A percentile compares a stretch with the other conserved stretches of the same genome.
These are phyloP conservation scores for Yueomyces sp. DNA, from an alignment of 805 yeast species.

Conservation along the genomic window DNA sequence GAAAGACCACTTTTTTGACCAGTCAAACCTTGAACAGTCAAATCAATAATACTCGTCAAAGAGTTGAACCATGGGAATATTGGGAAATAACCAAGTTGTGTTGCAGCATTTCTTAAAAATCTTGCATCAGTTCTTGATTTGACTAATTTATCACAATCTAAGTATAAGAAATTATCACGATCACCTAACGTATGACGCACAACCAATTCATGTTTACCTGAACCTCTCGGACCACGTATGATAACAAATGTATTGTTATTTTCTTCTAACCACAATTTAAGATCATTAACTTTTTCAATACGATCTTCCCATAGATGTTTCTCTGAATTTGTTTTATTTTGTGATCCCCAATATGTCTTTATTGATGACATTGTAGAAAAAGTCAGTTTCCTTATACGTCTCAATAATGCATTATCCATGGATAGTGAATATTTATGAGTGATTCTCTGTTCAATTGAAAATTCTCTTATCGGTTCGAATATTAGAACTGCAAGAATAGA, in stretches of 20 bases:
- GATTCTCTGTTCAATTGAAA: conserved; percentile 62
- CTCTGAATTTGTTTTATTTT: conserved; percentile 16
- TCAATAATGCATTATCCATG: conserved; percentile 28
- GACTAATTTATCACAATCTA: conserved; percentile 69
- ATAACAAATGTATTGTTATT: conserved; percentile 84
- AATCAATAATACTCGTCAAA: conserved; percentile 64
- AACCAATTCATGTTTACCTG: conserved; percentile 81
- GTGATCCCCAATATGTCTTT: conserved; percentile 23
- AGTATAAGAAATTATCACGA: conserved; percentile 46
- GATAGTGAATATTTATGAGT: conserved; percentile 43
- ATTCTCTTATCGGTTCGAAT: conserved; percentile 87
- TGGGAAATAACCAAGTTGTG: conserved; percentile 82
- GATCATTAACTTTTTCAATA: conserved; percentile 47
- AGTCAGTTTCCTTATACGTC: conserved; percentile 26
- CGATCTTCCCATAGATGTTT: conserved; percentile 57
- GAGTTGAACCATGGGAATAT: conserved; percentile 86
- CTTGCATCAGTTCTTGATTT: conserved; percentile 64
- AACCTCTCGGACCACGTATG: conserved; percentile 85
- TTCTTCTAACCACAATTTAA: conserved; percentile 72
- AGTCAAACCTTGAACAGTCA: conserved; percentile 78
- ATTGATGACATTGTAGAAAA: conserved; percentile 26
- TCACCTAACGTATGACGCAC: conserved; percentile 49
- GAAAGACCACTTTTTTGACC: conserved; percentile 90
- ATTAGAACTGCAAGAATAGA: conserved; percentile 75
- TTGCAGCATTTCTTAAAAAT: conserved; percentile 55